These are phyloP conservation scores for Cenchrus fungigraminus DNA, from an alignment of 176 grass and related monocot species.

Conservation along the genomic window DNA sequence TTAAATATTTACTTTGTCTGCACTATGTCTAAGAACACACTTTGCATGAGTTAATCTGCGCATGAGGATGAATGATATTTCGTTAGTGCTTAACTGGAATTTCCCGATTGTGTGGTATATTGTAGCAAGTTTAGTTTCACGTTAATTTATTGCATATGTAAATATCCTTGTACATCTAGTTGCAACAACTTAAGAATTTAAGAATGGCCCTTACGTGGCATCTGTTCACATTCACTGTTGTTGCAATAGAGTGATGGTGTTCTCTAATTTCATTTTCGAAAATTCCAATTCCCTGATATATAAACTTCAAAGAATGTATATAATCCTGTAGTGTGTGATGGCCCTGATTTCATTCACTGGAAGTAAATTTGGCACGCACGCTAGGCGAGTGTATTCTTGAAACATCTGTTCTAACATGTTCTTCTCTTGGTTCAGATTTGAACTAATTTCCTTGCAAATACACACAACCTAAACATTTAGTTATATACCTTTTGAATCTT, in stretches of 20 bases:
- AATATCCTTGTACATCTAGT: slow-evolving; percentile 24
- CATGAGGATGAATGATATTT: neutral
- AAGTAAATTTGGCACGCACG: too few species aligned
- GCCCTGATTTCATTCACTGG: neutral
- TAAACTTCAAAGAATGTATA: neutral
- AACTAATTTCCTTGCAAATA: neutral
- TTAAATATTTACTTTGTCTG: neutral
- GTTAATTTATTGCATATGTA: slow-evolving; percentile 19
- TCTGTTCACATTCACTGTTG: neutral
- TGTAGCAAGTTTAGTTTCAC: neutral
- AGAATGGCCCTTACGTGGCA: slow-evolving; percentile 5
- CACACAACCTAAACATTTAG: neutral
- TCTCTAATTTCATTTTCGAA: neutral
- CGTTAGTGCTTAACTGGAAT: neutral
- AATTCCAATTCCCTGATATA: slow-evolving; percentile 11
- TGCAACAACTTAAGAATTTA: slow-evolving; percentile 19
- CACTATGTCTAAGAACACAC: slow-evolving; percentile 17
- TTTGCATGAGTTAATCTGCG: slow-evolving; percentile 14
- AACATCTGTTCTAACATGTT: neutral
- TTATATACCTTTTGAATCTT: neutral
- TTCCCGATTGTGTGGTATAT: neutral
- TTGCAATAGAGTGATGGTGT: neutral
- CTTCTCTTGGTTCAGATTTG: neutral
- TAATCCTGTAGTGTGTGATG: neutral
- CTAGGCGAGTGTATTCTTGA: neutral